A percentile compares a stretch with the other conserved stretches of the same genome.
Conservation (phyloP, 805 yeast species). For the Tetrapisispora nanseiensis region DNA sequence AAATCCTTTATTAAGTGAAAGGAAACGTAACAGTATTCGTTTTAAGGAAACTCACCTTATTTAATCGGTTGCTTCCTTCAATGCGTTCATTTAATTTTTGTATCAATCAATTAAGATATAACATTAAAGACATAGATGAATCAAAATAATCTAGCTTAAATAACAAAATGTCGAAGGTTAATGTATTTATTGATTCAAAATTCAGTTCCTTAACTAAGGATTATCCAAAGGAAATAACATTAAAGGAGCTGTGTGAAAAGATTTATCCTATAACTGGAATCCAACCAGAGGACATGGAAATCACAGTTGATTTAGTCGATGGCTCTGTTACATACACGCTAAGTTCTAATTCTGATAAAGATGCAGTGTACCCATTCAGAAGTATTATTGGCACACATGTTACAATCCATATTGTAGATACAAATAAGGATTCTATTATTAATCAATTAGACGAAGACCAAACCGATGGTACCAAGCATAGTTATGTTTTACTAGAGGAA, state of each 20-base stretch:
- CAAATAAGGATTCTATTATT: conserved; percentile 43
- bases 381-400: background rate
- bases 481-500: conserved; percentile 19
- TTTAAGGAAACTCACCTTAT: too few relatives aligned
- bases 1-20: too few relatives aligned
- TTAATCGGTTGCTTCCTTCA: too few relatives aligned
- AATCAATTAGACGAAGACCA: conserved; percentile 25
- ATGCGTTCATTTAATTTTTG: too few relatives aligned
- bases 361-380: background rate
- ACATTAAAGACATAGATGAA: background rate
- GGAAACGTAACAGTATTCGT: too few relatives aligned
- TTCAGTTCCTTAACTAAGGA: conserved; percentile 15
- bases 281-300: conserved; percentile 20
- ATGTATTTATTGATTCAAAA: conserved; percentile 11
- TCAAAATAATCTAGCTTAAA: too few relatives aligned
- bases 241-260: conserved; percentile 15
- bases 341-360: too few relatives aligned
- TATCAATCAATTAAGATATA: background rate
- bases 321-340: too few relatives aligned
- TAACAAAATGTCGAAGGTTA: background rate
- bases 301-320: too few relatives aligned
- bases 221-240: conserved; percentile 8
- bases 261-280: conserved; percentile 23
- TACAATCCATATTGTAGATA: conserved; percentile 43
- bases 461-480: conserved; percentile 5